These are phyloP conservation scores for Astrothelium subdiscretum DNA, from an alignment of 495 filamentous ascomycete species.

Conservation along the genomic window DNA sequence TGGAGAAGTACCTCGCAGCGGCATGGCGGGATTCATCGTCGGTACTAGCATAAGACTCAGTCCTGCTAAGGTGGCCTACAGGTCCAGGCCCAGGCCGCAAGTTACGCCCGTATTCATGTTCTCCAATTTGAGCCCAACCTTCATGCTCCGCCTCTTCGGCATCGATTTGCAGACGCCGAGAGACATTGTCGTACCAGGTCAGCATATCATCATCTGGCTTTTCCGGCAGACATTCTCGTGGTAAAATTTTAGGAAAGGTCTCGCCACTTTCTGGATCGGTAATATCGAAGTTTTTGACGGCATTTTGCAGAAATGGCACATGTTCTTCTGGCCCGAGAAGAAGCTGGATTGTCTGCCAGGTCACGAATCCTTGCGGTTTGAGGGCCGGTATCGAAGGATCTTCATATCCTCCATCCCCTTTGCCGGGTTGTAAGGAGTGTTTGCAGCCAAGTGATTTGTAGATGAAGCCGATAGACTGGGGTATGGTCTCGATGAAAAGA, in stretches of 20 bases:
- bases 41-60: constrained; percentile 7
- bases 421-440: constrained; percentile 42
- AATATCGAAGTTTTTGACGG: constrained; percentile 65
- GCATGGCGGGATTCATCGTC: constrained; percentile 24
- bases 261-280: constrained; percentile 56
- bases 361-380: constrained; percentile 71
- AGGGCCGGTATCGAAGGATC: constrained; percentile 71
- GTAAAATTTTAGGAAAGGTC: constrained; percentile 67
- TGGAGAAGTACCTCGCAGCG: constrained; percentile 28
- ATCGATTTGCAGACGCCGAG: constrained; percentile 35
- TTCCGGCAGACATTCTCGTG: constrained; percentile 61
- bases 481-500: constrained; percentile 70
- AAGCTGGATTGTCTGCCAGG: constrained; percentile 89
- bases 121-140: constrained; percentile 9
- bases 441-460: constrained; percentile 87
- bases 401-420: constrained; percentile 55
- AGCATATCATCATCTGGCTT: constrained; percentile 67
- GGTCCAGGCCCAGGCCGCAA: neutral
- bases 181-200: constrained; percentile 69
- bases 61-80: neutral
- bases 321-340: constrained; percentile 83
- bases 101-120: constrained; percentile 10
- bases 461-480: constrained; percentile 69
- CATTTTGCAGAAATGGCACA: constrained; percentile 68
- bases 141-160: constrained; percentile 21